Evolutionary conservation across 148 eudicot species (phyloP).

Genomic region (Selenicereus undatus): DNA sequence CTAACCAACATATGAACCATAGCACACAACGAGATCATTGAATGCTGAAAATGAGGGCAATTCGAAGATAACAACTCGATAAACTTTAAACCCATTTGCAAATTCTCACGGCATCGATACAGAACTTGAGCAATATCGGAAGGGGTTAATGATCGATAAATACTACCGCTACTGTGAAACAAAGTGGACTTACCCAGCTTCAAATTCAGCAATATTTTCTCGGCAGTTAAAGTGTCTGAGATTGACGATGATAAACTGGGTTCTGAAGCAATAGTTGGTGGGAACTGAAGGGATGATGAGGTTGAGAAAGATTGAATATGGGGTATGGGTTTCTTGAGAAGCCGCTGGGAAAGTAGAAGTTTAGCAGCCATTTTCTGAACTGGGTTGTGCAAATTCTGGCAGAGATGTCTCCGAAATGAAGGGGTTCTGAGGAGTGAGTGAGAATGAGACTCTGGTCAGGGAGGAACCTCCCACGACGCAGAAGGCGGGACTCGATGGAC

Average conservation of each 20-base stretch:
- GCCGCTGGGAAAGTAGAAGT: constrained; percentile 1
- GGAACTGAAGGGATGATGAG: constrained; percentile 6
- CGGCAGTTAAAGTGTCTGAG: constrained; percentile 36
- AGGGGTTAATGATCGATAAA: constrained; percentile 41
- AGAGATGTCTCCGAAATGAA: not conserved
- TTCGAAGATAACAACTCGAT: constrained; percentile 40
- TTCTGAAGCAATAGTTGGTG: constrained; percentile 4
- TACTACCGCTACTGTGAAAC: constrained; percentile 1
- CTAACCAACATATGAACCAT: constrained; percentile 50
- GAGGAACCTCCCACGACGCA: too few relatives aligned
- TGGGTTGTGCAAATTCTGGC: not conserved
- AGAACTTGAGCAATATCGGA: constrained; percentile 37
- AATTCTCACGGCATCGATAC: constrained; percentile 42
- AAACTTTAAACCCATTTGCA: constrained; percentile 45
- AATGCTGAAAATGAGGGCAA: constrained; percentile 60
- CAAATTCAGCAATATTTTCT: constrained; percentile 45
- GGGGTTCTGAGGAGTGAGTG: not conserved
- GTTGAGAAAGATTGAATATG: not conserved
- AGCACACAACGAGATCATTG: constrained; percentile 45
- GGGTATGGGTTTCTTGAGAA: constrained; percentile 10
- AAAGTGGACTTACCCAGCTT: constrained; percentile 44
- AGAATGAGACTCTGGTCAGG: not conserved
- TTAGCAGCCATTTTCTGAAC: constrained; percentile 13
- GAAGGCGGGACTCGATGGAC: too few relatives aligned
- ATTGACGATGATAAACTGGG: constrained; percentile 13